Evolutionary conservation across 192 early-diverging fungal genomes (phyloP), one percentile per base, ranked within the genome.

Genomic region (Coemansia biformis): DNA sequence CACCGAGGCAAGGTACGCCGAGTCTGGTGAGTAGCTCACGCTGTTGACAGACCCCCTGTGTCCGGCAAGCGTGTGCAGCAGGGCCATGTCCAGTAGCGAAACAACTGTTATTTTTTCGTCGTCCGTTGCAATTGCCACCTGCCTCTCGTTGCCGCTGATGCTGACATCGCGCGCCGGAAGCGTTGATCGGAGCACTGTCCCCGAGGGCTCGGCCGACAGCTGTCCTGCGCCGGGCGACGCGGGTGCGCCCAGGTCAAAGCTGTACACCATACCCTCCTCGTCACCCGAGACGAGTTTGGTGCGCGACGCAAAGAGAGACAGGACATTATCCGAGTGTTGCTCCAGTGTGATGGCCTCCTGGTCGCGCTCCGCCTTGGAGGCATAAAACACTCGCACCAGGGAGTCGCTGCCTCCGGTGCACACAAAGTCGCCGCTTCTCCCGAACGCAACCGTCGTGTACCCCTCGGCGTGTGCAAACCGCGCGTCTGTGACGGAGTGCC

Each of bases 381-480:
- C 23, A 9, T 57, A 37, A 51, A 66, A 74, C 15, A 66, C 58
- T 19, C 70, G 70, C 3, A 66, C 43, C 17, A 74, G 46, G 9
- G 57, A 59, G 42, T 74, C 70, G 51, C 55, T 74, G 26, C 70
- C 70, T 15, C 70, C 70, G 2, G 70, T 74, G 44, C 56, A 56
- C 10, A 72, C 31, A 32, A 60, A 63, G 39, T 51, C 33, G 5
- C 68, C 68, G 8, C 6, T 33, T 18, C 31, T 41, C 24, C 48
- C 51, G 30, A 74, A 74, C 14, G 62, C 54, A 23, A 74, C 36
- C 11, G 70, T 41, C 18, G 70, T 74, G 50, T 66, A 74, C 5
- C 70, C 70, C 34, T 74, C 70, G 2, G 70, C 48, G 34, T 74
- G 70, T 5, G 70, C 59, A 40, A 47, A 72, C 9, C 68, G 61